Evolutionary conservation across 176 grass and related monocot species (phyloP), one percentile per base, ranked within the genome.

Genomic region (Oryza meyeriana): DNA sequence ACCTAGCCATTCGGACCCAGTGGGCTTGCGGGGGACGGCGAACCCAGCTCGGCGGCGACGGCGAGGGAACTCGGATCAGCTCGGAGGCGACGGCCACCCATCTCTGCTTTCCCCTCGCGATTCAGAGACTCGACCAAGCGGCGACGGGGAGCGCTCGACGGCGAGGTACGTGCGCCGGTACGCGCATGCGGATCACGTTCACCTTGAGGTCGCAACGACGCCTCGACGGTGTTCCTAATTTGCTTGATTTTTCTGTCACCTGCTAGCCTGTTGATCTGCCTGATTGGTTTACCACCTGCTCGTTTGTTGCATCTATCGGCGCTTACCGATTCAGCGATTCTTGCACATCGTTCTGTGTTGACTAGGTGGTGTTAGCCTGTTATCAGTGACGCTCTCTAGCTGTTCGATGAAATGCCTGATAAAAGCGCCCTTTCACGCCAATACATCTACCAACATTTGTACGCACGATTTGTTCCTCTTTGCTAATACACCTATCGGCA

Each of bases 331-430:
- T 42, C 7, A 35, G 41, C 6, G 40, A 8, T 26, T 50, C 24
- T 10, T 36, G 59, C 44, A 55, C 24, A 16, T 30, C 22, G n/a
- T 6, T 40, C 0, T 10, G 4, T 0, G 39, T 39, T 29, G 22
- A 3, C 20, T 75, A 0, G 12, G 13, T 8, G 12, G 24, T 25
- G 30, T 20, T 12, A n/a, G n/a, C n/a, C n/a, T n/a, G n/a, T n/a
- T n/a, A n/a, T n/a, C 0, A 40, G n/a, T 58, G 31, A 12, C 1
- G 26, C 85, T 16, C 35, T 47, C 33, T 2, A 61, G 12, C 5
- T 50, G 80, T 73, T 88, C 10, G 80, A 88, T 55, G 25, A 72
- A 88, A 83, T 57, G 80, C 24, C 14, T n/a, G 22, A 48, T 17
- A 34, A 45, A 25, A 62, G 20, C 34, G 10, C 13, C 16, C 5